Percentiles rank a stretch among this genome's conserved stretches.
Conservation (phyloP, 2,329 filamentous ascomycete species). For the Alternaria viburni region DNA sequence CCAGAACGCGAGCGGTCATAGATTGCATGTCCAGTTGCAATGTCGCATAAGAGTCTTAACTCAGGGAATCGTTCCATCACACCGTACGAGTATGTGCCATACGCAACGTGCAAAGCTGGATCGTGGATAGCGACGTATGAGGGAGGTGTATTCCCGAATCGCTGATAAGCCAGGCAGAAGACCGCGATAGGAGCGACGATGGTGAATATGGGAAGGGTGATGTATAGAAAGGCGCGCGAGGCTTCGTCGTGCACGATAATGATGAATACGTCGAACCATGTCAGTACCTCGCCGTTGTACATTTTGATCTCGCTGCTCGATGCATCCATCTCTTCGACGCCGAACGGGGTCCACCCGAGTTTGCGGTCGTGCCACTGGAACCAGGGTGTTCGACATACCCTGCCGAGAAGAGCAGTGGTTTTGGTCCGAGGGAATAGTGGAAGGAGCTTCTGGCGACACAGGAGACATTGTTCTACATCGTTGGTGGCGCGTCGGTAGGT, state of each 20-base stretch:
- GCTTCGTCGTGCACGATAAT: not conserved
- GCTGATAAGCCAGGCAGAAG: not conserved
- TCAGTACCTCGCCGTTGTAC: not conserved
- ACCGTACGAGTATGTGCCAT: not conserved
- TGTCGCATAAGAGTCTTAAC: not conserved
- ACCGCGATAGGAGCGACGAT: not conserved
- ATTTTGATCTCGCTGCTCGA: not conserved
- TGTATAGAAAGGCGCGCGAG: not conserved
- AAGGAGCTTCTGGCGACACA: not conserved
- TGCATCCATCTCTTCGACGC: not conserved
- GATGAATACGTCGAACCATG: not conserved
- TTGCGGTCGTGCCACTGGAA: not conserved
- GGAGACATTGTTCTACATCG: not conserved
- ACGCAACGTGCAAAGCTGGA: not conserved
- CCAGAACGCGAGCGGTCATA: not conserved
- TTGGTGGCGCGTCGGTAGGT: not conserved
- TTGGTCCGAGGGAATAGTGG: not conserved
- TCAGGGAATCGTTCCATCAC: not conserved
- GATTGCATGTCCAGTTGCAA: not conserved
- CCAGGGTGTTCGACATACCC: not conserved
- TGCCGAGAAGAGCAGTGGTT: not conserved
- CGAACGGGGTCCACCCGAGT: not conserved
- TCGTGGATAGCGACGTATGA: not conserved
- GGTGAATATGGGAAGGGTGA: not conserved
- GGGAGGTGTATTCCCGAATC: not conserved